Percentiles rank a stretch among this genome's conserved stretches.
Evolutionary conservation across 2,329 filamentous ascomycete genomes (phyloP).

Genomic region (Aspergillus ibericus): DNA sequence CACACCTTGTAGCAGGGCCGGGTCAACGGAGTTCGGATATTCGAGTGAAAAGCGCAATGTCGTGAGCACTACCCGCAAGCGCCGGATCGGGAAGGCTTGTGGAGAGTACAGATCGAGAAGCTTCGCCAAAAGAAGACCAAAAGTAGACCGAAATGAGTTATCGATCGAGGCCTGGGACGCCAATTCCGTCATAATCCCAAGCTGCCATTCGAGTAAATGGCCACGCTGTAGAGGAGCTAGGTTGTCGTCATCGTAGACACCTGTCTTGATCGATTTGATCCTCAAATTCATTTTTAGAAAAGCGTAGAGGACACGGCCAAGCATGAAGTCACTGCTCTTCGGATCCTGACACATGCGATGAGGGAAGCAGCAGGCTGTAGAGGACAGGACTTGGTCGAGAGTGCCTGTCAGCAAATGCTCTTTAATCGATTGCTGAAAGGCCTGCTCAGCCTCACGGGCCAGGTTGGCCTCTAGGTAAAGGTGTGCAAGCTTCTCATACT

Average conservation of each 20-base stretch:
- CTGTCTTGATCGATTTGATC: slow-evolving; percentile 25
- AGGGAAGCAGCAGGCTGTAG: slow-evolving; percentile 27
- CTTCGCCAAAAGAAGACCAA: slow-evolving; percentile 29
- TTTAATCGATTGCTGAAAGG: slow-evolving; percentile 42
- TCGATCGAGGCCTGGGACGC: slow-evolving; percentile 27
- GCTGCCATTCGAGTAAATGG: slow-evolving; percentile 40
- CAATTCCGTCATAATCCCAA: slow-evolving; percentile 36
- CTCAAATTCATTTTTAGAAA: slow-evolving; percentile 40
- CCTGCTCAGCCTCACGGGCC: slow-evolving; percentile 34
- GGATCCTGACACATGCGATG: slow-evolving; percentile 33
- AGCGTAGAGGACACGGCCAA: slow-evolving; percentile 39
- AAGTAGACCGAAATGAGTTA: slow-evolving; percentile 28
- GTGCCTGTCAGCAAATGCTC: slow-evolving; percentile 42
- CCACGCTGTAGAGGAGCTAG: slow-evolving; percentile 30
- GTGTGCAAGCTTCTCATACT: slow-evolving; percentile 46
- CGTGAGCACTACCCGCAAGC: slow-evolving; percentile 36
- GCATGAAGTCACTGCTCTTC: slow-evolving; percentile 35
- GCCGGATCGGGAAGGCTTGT: slow-evolving; percentile 37
- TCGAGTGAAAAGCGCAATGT: slow-evolving; percentile 38
- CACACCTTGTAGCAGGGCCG: slow-evolving; percentile 26
- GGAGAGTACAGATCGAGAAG: slow-evolving; percentile 37
- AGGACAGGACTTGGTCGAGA: slow-evolving; percentile 32
- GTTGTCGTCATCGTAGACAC: slow-evolving; percentile 34
- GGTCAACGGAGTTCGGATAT: slow-evolving; percentile 29
- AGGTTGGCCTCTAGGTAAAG: slow-evolving; percentile 42